A percentile compares a stretch with the other conserved stretches of the same genome.
phyloP scores from a whole-genome alignment of 768 basidiomycete genomes.

The Tricholoma matsutake region DNA sequence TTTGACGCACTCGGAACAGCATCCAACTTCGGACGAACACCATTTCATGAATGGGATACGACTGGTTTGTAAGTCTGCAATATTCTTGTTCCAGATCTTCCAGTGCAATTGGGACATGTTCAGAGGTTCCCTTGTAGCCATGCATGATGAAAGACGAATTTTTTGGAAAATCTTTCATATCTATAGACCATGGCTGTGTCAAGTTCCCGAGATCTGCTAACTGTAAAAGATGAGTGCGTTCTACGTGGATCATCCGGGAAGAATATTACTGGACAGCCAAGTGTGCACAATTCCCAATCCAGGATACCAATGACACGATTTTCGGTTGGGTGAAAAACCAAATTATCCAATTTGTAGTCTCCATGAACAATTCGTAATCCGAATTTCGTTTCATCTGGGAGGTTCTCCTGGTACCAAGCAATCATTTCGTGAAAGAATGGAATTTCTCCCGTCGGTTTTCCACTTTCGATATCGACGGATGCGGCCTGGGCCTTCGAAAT shows the following conservation, averaged over 20 bases:
- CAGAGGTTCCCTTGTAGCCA: constrained; percentile 62
- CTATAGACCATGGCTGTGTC: constrained; percentile 78
- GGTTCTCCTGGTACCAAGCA: constrained; percentile 68
- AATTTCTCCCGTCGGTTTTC: constrained; percentile 60
- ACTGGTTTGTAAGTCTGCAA: constrained; percentile 58
- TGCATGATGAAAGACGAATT: constrained; percentile 30
- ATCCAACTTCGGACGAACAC: constrained; percentile 83
- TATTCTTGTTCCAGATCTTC: constrained; percentile 82
- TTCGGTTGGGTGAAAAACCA: constrained; percentile 91
- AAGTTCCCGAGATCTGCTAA: constrained; percentile 90
- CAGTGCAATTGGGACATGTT: constrained; percentile 57
- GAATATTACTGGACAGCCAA: constrained; percentile 78
- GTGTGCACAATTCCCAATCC: constrained; percentile 97
- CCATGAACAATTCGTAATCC: constrained; percentile 92
- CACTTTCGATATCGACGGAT: constrained; percentile 63
- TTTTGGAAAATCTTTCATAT: constrained; percentile 36
- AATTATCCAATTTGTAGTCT: constrained; percentile 97
- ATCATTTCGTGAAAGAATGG: constrained; percentile 72
- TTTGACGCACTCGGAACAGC: constrained; percentile 66
- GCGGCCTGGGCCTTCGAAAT: constrained; percentile 79
- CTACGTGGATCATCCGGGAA: neutral
- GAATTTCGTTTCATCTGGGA: constrained; percentile 74
- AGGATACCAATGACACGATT: constrained; percentile 92
- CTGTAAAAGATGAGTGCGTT: constrained; percentile 27
- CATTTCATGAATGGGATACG: constrained; percentile 79